Evolutionary conservation across 768 basidiomycete genomes (phyloP).

Genomic region (Gloeopeniophorella convolvens): DNA sequence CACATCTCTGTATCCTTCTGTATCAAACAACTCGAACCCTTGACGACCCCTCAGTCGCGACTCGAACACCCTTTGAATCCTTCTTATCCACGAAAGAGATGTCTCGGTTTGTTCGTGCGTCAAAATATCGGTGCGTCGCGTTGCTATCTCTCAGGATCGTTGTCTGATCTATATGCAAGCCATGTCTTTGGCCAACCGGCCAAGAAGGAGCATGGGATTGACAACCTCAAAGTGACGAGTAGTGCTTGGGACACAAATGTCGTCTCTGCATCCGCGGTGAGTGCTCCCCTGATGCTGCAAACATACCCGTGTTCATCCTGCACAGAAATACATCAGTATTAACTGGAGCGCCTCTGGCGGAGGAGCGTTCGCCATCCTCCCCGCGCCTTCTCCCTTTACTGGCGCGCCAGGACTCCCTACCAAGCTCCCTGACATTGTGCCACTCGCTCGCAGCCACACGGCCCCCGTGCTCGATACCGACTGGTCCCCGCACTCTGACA

Average conservation of each 20-base stretch:
- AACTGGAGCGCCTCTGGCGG: constrained; percentile 95
- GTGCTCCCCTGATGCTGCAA: constrained; percentile 23
- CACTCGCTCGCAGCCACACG: constrained; percentile 82
- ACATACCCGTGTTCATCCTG: constrained; percentile 7
- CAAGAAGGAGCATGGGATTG: constrained; percentile 76
- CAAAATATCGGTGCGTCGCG: constrained; percentile 70
- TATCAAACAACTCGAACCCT: background rate
- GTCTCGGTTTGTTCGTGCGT: constrained; percentile 82
- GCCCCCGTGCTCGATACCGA: constrained; percentile 89
- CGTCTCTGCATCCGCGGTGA: constrained; percentile 74
- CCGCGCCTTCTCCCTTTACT: constrained; percentile 68
- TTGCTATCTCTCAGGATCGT: constrained; percentile 4
- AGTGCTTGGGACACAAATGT: constrained; percentile 97
- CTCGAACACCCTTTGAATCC: too few species aligned
- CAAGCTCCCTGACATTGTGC: constrained; percentile 89
- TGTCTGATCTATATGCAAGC: constrained; percentile 32
- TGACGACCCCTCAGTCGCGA: background rate
- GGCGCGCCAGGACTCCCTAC: constrained; percentile 49
- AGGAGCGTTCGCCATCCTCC: constrained; percentile 92
- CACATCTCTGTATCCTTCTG: background rate
- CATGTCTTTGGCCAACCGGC: constrained; percentile 88
- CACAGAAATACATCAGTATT: constrained; percentile 63
- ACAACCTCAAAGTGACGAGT: constrained; percentile 81
- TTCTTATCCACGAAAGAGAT: constrained; percentile 31
- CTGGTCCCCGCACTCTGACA: constrained; percentile 93